Evolutionary conservation across 345 rosid genomes (phyloP).

Genomic region (Aquilaria yunnanensis): DNA sequence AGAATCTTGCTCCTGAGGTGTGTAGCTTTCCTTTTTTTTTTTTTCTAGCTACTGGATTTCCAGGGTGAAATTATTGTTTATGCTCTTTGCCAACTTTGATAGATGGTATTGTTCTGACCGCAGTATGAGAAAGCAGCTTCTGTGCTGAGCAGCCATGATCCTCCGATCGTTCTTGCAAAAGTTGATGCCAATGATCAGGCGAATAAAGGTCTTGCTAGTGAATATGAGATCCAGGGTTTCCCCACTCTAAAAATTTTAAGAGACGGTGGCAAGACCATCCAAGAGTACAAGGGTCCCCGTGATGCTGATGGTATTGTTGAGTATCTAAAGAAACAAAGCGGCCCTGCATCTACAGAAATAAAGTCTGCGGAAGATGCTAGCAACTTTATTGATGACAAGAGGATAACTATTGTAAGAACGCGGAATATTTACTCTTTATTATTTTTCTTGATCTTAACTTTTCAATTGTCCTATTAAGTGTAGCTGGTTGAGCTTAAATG

Average conservation of each 20-base stretch:
- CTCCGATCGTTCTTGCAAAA: constrained; percentile 70
- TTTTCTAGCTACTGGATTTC: background rate
- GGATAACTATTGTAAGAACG: constrained; percentile 61
- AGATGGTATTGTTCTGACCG: constrained; percentile 6
- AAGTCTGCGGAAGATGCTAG: constrained; percentile 58
- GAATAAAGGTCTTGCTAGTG: constrained; percentile 52
- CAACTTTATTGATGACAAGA: constrained; percentile 52
- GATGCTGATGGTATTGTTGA: constrained; percentile 82
- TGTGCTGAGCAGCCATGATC: constrained; percentile 53
- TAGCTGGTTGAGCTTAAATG: constrained; percentile 1
- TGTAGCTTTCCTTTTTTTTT: background rate
- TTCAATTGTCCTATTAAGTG: background rate
- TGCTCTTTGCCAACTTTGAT: background rate
- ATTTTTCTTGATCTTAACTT: background rate
- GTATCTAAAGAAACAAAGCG: constrained; percentile 83
- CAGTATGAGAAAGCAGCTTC: constrained; percentile 98
- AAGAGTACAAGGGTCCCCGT: constrained; percentile 96
- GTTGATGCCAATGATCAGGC: constrained; percentile 77
- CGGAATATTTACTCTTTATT: background rate
- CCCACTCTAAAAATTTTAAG: constrained; percentile 86
- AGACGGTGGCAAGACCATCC: constrained; percentile 68
- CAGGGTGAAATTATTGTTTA: background rate
- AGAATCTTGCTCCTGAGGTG: constrained; percentile 96
- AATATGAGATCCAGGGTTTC: constrained; percentile 72
- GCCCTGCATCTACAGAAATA: constrained; percentile 84